Conservation (phyloP, 345 rosid genomes). For the Excoecaria agallocha region DNA sequence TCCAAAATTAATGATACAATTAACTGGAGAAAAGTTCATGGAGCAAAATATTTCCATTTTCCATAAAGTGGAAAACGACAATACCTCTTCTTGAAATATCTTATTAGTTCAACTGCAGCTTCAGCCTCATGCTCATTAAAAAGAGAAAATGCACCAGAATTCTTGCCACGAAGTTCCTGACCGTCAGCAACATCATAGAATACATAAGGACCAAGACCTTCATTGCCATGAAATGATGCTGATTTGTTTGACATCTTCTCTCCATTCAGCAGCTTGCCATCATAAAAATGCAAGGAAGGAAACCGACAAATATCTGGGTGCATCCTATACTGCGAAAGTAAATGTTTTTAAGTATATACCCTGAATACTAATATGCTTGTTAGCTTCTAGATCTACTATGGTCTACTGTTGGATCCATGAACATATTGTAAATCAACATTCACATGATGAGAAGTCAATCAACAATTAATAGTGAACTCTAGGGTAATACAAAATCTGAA, state of each 20-base stretch:
- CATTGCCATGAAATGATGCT: conserved; percentile 66
- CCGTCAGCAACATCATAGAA: conserved; percentile 84
- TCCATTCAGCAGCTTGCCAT: conserved; percentile 79
- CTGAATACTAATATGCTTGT: not conserved
- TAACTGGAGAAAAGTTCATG: not conserved
- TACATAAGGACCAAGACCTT: conserved; percentile 73
- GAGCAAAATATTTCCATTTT: not conserved
- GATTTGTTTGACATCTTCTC: conserved; percentile 58
- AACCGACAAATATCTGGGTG: conserved; percentile 92
- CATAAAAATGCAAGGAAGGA: conserved; percentile 90
- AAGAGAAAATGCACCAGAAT: conserved; percentile 69
- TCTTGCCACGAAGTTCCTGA: conserved; percentile 66
- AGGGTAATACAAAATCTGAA: not conserved
- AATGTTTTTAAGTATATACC: conserved; percentile 22
- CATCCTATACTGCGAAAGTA: conserved; percentile 88
- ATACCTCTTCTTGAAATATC: conserved; percentile 68
- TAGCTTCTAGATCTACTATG: not conserved
- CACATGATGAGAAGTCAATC: not conserved
- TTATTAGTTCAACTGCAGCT: conserved; percentile 79
- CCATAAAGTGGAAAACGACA: not conserved
- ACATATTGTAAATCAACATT: not conserved
- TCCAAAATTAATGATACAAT: not conserved
- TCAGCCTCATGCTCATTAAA: conserved; percentile 86
- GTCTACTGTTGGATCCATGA: not conserved
- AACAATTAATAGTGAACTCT: not conserved